Evolutionary conservation across 371 early-diverging fungal species (phyloP), one percentile per base, ranked within the genome.

Genomic region (Nosema muscidifuracis): DNA sequence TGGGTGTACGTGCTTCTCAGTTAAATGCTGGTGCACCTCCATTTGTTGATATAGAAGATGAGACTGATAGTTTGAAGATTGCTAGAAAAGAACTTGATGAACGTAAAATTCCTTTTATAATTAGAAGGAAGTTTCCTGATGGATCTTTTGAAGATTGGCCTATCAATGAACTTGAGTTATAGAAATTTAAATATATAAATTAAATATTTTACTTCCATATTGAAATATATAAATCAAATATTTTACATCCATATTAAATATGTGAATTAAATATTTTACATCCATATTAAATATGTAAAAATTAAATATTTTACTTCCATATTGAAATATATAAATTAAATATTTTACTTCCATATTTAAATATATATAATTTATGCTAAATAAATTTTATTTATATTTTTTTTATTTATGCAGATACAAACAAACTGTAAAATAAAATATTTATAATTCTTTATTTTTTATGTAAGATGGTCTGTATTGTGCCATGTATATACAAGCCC

Each of bases 71-170:
- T 34, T 85, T 94, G n/a, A 87, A 87, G 74, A 99, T 99, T 82
- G 97, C 99, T 3, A 88, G 89, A 83, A 93, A 92, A 84, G 99
- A 99, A 80, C 87, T 99, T 65, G 82, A 89, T 73, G 92, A 91
- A 78, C 87, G 88, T 81, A 94, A 91, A 83, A 90, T 96, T 73
- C 97, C 97, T 30, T 87, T 96, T 69, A 89, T 94, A 74, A 88
- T 99, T 34, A 83, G 96, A 77, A 87, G 99, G 76, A 92, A 89
- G 76, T 81, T 97, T 73, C 99, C 99, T 3, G 95, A 97, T 80
- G 89, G 89, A 42, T 89, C 89, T 72, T 94, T 87, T 80, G 97
- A 99, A 85, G 94, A 95, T 79, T 97, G 97, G 97, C 84, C 87
- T 50, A 91, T 93, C 22, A 86, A 88, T 51, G 96, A 98, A 80